Evolutionary conservation across 768 basidiomycete genomes (phyloP).

Genomic region (Macrolepiota albuminosa): DNA sequence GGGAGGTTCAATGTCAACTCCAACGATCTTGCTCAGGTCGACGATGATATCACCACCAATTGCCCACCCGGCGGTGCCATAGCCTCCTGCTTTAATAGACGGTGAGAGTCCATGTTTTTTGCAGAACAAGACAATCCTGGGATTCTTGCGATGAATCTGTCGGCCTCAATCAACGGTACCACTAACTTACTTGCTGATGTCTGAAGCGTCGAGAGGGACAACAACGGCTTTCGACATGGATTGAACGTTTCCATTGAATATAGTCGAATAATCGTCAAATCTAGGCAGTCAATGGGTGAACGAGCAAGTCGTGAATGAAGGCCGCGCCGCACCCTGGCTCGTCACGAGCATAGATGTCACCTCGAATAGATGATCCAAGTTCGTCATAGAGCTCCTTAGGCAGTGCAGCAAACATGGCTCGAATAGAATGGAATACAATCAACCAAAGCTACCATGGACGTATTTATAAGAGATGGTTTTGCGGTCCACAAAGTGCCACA

Average conservation of each 20-base stretch:
- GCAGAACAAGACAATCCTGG: slow-evolving; percentile 71
- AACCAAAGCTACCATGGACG: not conserved
- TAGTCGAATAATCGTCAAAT: slow-evolving; percentile 42
- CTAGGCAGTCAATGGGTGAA: slow-evolving; percentile 20
- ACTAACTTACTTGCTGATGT: slow-evolving; percentile 71
- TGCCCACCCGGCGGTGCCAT: slow-evolving; percentile 88
- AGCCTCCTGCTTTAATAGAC: slow-evolving; percentile 87
- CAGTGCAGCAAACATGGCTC: slow-evolving; percentile 18
- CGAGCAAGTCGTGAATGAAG: slow-evolving; percentile 1
- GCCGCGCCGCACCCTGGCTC: slow-evolving; percentile 32
- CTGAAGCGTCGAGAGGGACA: slow-evolving; percentile 72
- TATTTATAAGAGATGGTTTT: slow-evolving; percentile 2
- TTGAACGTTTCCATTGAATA: slow-evolving; percentile 79
- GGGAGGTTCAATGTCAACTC: slow-evolving; percentile 65
- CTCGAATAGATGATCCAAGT: slow-evolving; percentile 40
- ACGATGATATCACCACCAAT: slow-evolving; percentile 83
- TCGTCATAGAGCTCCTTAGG: slow-evolving; percentile 37
- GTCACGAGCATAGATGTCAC: slow-evolving; percentile 39
- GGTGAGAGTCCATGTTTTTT: slow-evolving; percentile 62
- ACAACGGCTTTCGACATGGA: slow-evolving; percentile 57
- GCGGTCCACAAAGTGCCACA: not conserved
- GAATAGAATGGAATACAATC: not conserved
- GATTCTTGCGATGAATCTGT: not conserved
- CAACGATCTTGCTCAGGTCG: slow-evolving; percentile 67
- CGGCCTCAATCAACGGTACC: not conserved